Base-by-base conservation (phyloP, 768 basidiomycete genomes). In the Suillus americanus region DNA sequence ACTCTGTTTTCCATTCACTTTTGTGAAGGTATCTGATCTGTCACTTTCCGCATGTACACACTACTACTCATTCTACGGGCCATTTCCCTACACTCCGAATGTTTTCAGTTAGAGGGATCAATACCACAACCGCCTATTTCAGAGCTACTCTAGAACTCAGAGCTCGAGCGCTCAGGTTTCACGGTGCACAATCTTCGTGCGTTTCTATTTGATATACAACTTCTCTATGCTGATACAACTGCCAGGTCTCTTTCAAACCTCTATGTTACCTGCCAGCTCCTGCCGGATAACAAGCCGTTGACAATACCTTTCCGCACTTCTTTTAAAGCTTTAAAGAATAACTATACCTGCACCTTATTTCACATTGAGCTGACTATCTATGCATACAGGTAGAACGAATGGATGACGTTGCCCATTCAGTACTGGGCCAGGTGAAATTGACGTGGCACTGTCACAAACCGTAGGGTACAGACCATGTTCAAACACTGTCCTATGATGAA, bases 281-380 rank as follows among this genome's bases (percentile, higher is more conserved):
- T 93, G 66, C 92, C 94, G 13, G 94, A 97, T 74, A 97, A 97
- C 76, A 94, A 95, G 72, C 94, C 93, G 0, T 80, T 97, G 50
- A 95, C 95, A 0, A 91, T 97, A 38, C 92, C 95, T 0, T 94
- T 92, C 75, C 88, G 94, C 48, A 98, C 97, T 1, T 87, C 92
- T 1, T 95, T 93, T 83, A 97, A 96, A 77, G 85, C 93, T 3
- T 98, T 97, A 82, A 94, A 92, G 79, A 87, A 85, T 64, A 85
- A 79, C 50, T 92, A 94, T 71, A 88, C 82, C 92, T 94, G 66
- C 65, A 88, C 33, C 33, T 60, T 48, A 25, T 43, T 33, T 41
- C 43, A 57, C 46, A 45, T 18, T 35, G 41, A 61, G 33, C 16
- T 66, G 62, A 33, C 20, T 48, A 8, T 56, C 25, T 64, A 48